phyloP scores from a whole-genome alignment of 345 rosid species.

The Salix udensis region DNA sequence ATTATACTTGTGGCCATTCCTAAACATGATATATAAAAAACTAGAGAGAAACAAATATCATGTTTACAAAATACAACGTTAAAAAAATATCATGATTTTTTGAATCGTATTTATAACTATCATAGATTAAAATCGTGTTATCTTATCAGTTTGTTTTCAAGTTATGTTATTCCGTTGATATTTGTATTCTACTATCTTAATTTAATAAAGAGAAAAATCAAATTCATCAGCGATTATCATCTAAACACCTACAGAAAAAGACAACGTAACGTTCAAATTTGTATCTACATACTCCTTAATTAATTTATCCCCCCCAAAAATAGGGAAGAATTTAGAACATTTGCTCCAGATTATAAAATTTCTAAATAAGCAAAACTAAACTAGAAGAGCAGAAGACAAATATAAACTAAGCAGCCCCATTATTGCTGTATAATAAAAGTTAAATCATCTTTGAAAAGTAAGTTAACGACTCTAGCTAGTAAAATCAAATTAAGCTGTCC shows the following conservation, averaged over 20 bases:
- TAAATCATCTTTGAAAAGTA: conserved; percentile 7
- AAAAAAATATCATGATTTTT: too few species aligned
- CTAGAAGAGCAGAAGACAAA: neutral
- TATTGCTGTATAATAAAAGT: conserved; percentile 6
- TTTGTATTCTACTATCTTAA: neutral
- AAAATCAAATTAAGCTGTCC: neutral
- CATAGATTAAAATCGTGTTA: too few species aligned
- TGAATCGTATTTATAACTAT: too few species aligned
- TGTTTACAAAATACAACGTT: too few species aligned
- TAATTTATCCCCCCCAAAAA: conserved; percentile 10
- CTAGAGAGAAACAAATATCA: too few species aligned
- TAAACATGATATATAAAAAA: too few species aligned
- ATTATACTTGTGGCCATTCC: too few species aligned
- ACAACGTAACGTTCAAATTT: conserved; percentile 29
- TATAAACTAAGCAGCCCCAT: conserved; percentile 10
- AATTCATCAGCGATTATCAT: neutral
- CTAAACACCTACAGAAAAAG: conserved; percentile 9
- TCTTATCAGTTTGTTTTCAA: too few species aligned
- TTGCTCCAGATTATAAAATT: neutral
- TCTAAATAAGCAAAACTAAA: neutral
- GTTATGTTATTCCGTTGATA: too few species aligned
- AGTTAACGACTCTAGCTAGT: conserved; percentile 19
- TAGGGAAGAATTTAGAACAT: neutral
- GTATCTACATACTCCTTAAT: neutral
- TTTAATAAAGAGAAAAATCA: neutral